A percentile compares a stretch with the other conserved stretches of the same genome.
Evolutionary conservation across 2,329 filamentous ascomycete species (phyloP).

Genomic region (Sporothrix brunneoviolacea): DNA sequence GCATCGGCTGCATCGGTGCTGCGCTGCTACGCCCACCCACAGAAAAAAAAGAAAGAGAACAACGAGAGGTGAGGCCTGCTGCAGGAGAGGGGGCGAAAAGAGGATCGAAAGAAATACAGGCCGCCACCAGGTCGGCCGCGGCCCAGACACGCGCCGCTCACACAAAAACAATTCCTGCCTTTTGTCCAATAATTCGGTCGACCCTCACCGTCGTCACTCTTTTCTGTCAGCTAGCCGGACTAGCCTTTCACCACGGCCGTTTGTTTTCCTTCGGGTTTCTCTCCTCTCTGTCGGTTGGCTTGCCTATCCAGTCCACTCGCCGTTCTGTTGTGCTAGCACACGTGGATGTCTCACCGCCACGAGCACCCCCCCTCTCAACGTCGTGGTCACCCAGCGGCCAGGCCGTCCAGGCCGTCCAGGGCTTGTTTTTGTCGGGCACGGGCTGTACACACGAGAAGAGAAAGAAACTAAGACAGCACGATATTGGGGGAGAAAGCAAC

Average conservation of each 20-base stretch:
- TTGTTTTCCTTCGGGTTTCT: background rate
- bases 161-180: background rate
- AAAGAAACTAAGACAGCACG: too few relatives aligned
- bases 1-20: constrained; percentile 10
- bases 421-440: too few relatives aligned
- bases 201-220: constrained; percentile 1
- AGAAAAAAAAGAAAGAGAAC: background rate
- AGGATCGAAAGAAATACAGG: background rate
- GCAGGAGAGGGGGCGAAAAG: too few relatives aligned
- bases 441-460: too few relatives aligned
- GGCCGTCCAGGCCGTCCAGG: too few relatives aligned
- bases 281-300: background rate
- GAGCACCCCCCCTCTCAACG: background rate
- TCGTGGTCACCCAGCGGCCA: too few relatives aligned
- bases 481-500: too few relatives aligned
- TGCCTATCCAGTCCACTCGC: background rate
- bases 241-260: background rate
- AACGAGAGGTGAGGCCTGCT: too few relatives aligned
- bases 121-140: background rate
- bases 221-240: constrained; percentile 5
- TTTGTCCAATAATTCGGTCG: constrained; percentile 4
- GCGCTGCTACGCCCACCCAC: background rate
- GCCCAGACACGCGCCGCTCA: constrained; percentile 7
- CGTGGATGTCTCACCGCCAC: constrained; percentile 13
- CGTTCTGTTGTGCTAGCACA: constrained; percentile 6